Evolutionary conservation across 495 filamentous ascomycete genomes (phyloP), one percentile per base, ranked within the genome.

Genomic region (Penicillium canariense): DNA sequence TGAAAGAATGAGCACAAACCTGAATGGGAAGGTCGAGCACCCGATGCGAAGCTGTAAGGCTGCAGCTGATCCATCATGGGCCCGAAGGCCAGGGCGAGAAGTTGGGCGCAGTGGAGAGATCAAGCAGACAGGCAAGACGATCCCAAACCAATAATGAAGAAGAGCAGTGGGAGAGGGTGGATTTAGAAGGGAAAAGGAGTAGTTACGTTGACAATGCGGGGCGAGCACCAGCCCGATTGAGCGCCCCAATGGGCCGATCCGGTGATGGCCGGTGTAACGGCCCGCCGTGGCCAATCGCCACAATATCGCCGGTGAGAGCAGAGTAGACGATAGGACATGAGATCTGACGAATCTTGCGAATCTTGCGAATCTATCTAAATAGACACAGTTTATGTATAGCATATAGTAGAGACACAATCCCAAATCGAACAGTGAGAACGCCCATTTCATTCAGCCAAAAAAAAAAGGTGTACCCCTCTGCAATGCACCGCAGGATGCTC

Each of bases 61-160:
- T 62, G 64, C 51, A 60, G 59, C 50, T 65, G 55, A 51, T 68
- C 65, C 65, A 68, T 67, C 55, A 28, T 64, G 55, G 64, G 61
- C 58, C 59, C 65, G 56, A 58, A 55, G 58, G 52, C 59, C 56
- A 60, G 47, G 51, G 50, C 27, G 44, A 39, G 22, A 14, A 42
- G 31, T 26, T 27, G 40, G 42, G 22, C 32, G 44, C 25, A 18
- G 26, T 27, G 40, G 42, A 45, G 28, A 30, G 14, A 42, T 18
- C 26, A 27, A 43, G 43, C 48, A 50, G 56, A 47, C 39, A 38
- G 46, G 45, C 40, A 6, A 58, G 17, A 35, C 8, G 30, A 25
- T 50, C n/a, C 20, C 36, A 55, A 50, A 52, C 55, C 55, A 65
- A 65, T 57, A 35, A 59, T 48, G 55, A 36, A 36, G 32, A 42